phyloP scores from a whole-genome alignment of 495 filamentous ascomycete genomes.

The Lophium mytilinum region DNA sequence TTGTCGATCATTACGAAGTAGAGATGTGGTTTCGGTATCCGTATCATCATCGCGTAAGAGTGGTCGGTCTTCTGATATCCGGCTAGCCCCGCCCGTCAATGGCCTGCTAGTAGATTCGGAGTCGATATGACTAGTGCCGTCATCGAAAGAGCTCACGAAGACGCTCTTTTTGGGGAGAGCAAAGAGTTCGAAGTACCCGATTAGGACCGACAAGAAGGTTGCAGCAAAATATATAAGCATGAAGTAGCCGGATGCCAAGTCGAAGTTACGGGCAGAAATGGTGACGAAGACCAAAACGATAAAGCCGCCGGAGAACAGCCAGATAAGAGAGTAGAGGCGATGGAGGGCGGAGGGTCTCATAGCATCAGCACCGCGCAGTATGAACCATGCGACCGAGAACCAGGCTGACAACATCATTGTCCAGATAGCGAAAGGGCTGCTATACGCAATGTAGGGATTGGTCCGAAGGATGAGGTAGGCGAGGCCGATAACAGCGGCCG shows the following conservation, averaged over 20 bases:
- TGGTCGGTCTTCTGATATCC: slow-evolving; percentile 37
- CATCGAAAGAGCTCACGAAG: slow-evolving; percentile 43
- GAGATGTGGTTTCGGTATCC: slow-evolving; percentile 70
- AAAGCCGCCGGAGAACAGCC: slow-evolving; percentile 74
- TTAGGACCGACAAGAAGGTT: slow-evolving; percentile 53
- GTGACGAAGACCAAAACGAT: slow-evolving; percentile 62
- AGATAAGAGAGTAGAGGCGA: slow-evolving; percentile 69
- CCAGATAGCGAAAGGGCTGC: slow-evolving; percentile 68
- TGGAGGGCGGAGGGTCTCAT: slow-evolving; percentile 82
- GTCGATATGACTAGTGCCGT: background rate
- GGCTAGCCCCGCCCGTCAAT: slow-evolving; percentile 28
- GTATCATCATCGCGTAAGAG: slow-evolving; percentile 42
- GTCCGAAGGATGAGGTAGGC: slow-evolving; percentile 70
- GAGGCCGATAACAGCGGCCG: slow-evolving; percentile 58
- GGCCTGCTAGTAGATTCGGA: slow-evolving; percentile 19
- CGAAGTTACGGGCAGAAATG: slow-evolving; percentile 59
- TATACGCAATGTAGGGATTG: slow-evolving; percentile 83
- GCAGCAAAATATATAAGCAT: slow-evolving; percentile 72
- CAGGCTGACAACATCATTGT: slow-evolving; percentile 77
- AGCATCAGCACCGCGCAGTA: slow-evolving; percentile 73
- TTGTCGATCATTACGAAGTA: slow-evolving; percentile 51
- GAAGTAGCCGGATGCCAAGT: slow-evolving; percentile 72
- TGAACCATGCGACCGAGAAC: slow-evolving; percentile 72
- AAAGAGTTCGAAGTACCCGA: slow-evolving; percentile 62
- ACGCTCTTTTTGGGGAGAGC: slow-evolving; percentile 61